Percentiles rank a stretch among this genome's conserved stretches.
These are phyloP conservation scores for Pichia sp. DNA, from an alignment of 1,139 yeast genomes.

Conservation along the genomic window DNA sequence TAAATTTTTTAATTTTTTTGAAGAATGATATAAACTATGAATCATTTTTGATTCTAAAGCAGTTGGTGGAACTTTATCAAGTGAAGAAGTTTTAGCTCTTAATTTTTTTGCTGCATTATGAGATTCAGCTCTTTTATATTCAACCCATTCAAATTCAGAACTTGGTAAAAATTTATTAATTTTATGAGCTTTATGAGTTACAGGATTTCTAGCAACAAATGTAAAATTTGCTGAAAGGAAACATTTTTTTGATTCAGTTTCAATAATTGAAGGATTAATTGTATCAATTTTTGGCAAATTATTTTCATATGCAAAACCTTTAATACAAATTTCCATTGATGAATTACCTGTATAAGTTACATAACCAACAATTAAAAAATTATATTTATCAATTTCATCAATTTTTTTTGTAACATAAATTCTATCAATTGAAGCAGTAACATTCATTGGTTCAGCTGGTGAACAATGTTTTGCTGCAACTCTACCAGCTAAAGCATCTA, in stretches of 20 bases:
- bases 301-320: constrained; percentile 70
- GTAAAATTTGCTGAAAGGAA: constrained; percentile 85
- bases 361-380: constrained; percentile 77
- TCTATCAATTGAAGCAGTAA: constrained; percentile 90
- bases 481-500: constrained; percentile 85
- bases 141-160: constrained; percentile 69
- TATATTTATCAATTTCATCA: constrained; percentile 69
- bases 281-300: constrained; percentile 32
- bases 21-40: constrained; percentile 69
- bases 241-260: constrained; percentile 33
- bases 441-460: constrained; percentile 90
- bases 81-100: constrained; percentile 57
- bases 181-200: constrained; percentile 80
- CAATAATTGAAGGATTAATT: constrained; percentile 34
- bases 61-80: constrained; percentile 64
- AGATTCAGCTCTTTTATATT: constrained; percentile 82
- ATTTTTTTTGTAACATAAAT: constrained; percentile 82
- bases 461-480: constrained; percentile 82
- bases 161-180: constrained; percentile 74
- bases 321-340: constrained; percentile 91
- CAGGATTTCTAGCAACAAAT: constrained; percentile 90
- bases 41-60: constrained; percentile 65
- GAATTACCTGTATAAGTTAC: constrained; percentile 94
- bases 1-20: constrained; percentile 32
- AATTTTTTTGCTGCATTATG: constrained; percentile 80